Conservation (phyloP, 768 basidiomycete genomes). For the Asterophora lycoperdoides region DNA sequence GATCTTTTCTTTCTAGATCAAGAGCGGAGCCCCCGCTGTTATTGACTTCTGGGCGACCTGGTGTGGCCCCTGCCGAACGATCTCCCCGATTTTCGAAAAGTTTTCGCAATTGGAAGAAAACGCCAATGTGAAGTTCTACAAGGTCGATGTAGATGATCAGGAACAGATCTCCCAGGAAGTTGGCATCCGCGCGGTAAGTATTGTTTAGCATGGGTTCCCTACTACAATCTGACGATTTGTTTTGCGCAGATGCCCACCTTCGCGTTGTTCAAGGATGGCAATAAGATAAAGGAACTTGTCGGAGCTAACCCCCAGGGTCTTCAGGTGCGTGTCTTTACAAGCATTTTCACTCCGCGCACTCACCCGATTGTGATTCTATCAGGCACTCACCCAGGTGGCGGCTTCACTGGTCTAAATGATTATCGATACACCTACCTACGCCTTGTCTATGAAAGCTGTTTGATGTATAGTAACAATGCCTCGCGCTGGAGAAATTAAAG, state of each 20-base stretch:
- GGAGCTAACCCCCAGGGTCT: slow-evolving; percentile 35
- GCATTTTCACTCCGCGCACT: neutral
- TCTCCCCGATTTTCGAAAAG: slow-evolving; percentile 63
- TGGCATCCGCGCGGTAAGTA: slow-evolving; percentile 1
- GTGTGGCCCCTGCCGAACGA: slow-evolving; percentile 68
- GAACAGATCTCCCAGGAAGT: slow-evolving; percentile 51
- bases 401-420: no score
- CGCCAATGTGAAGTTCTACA: slow-evolving; percentile 54
- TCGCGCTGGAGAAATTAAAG: no score
- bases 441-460: no score
- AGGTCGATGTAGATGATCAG: slow-evolving; percentile 67
- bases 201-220: neutral
- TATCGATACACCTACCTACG: no score
- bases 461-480: no score
- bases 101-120: slow-evolving; percentile 33
- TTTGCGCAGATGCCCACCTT: slow-evolving; percentile 34
- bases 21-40: slow-evolving; percentile 41
- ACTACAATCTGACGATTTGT: neutral
- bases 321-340: slow-evolving; percentile 19
- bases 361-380: neutral
- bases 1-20: slow-evolving; percentile 33
- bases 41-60: slow-evolving; percentile 79
- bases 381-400: neutral
- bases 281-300: slow-evolving; percentile 27
- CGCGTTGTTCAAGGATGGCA: slow-evolving; percentile 24